Percentiles rank a stretch among this genome's conserved stretches.
These are phyloP conservation scores for Trichoderma endophyticum DNA, from an alignment of 2,329 filamentous ascomycete genomes.

Conservation along the genomic window DNA sequence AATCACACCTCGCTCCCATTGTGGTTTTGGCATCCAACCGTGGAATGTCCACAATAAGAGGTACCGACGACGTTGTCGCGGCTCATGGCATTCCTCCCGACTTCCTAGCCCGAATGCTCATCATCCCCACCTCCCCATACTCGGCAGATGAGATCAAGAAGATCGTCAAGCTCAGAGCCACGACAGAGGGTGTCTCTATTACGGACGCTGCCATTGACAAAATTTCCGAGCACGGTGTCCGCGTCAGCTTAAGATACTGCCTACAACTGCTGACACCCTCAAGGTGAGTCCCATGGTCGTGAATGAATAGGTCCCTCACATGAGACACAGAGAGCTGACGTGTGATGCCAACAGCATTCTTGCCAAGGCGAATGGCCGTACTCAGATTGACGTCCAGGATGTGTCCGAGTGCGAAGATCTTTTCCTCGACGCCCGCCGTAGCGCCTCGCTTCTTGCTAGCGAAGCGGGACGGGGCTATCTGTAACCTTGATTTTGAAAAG, in stretches of 20 bases:
- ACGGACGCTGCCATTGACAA: constrained; percentile 81
- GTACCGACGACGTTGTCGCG: constrained; percentile 75
- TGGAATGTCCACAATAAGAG: constrained; percentile 88
- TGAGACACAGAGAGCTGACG: constrained; percentile 34
- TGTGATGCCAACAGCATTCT: constrained; percentile 62
- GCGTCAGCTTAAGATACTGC: constrained; percentile 88
- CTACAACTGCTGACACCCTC: constrained; percentile 87
- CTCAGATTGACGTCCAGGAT: constrained; percentile 73
- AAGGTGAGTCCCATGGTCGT: constrained; percentile 47
- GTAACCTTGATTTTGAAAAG: constrained; percentile 37
- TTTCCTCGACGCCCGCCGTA: constrained; percentile 78
- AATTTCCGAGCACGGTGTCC: constrained; percentile 80
- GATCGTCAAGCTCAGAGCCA: constrained; percentile 81
- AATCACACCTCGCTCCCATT: constrained; percentile 91
- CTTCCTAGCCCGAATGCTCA: constrained; percentile 88
- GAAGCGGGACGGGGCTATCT: constrained; percentile 65
- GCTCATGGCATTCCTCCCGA: constrained; percentile 94
- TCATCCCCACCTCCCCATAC: constrained; percentile 92
- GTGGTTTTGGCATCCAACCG: constrained; percentile 97
- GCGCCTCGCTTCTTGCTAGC: constrained; percentile 64
- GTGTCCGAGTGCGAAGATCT: constrained; percentile 79
- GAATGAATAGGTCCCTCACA: constrained; percentile 20
- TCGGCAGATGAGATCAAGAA: constrained; percentile 83
- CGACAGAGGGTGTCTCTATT: constrained; percentile 76
- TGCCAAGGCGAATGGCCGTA: constrained; percentile 76